phyloP scores from a whole-genome alignment of 208 protist genomes.

The Novymonas esmeraldas region DNA sequence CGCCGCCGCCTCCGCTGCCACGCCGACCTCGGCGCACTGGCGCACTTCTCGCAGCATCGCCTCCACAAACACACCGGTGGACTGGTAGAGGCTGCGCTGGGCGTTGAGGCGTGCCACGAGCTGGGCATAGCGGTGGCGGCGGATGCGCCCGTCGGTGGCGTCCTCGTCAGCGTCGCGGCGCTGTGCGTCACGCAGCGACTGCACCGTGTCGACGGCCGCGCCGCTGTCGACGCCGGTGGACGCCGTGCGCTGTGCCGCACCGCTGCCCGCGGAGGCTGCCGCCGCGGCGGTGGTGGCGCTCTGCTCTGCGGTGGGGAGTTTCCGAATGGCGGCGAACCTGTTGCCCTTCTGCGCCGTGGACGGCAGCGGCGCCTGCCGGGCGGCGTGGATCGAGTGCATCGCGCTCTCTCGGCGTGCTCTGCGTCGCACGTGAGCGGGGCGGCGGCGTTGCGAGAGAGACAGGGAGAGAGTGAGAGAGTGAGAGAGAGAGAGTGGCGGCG shows the following conservation, averaged over 20 bases:
- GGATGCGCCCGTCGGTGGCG: constrained; percentile 52
- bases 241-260: background rate
- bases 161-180: constrained; percentile 32
- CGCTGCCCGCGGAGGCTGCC: background rate
- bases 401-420: no score
- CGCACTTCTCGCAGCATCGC: constrained; percentile 69
- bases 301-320: constrained; percentile 1
- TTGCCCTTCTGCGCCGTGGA: background rate
- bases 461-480: no score
- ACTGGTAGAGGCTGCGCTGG: constrained; percentile 60
- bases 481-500: no score
- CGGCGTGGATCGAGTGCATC: constrained; percentile 5
- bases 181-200: constrained; percentile 22
- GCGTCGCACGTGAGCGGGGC: no score
- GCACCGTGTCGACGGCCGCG: constrained; percentile 21
- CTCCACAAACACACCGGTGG: constrained; percentile 80
- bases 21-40: constrained; percentile 25
- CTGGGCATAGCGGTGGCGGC: constrained; percentile 77
- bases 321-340: constrained; percentile 11
- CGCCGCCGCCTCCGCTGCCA: constrained; percentile 47
- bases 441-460: no score
- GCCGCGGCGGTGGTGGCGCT: background rate
- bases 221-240: background rate
- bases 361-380: background rate
- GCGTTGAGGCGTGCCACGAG: constrained; percentile 49